Conservation (phyloP, 2,329 filamentous ascomycete genomes). For the Bipolaris bicolor region DNA sequence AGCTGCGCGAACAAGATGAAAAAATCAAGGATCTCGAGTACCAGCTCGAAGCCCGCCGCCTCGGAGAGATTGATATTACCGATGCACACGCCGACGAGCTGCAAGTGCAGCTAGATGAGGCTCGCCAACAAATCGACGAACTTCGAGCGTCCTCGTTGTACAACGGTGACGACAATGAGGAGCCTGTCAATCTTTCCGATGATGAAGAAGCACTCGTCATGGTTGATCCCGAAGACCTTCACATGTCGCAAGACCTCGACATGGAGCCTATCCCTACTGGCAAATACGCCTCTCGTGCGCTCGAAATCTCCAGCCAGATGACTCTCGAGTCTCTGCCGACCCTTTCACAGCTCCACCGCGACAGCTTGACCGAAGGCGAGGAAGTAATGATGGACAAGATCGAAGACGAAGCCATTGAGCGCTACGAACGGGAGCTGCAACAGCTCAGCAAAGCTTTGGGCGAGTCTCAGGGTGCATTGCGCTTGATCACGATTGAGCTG, state of each 20-base stretch:
- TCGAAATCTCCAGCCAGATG: slow-evolving; percentile 38
- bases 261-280: slow-evolving; percentile 36
- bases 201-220: slow-evolving; percentile 43
- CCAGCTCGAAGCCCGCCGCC: slow-evolving; percentile 44
- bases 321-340: slow-evolving; percentile 35
- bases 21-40: slow-evolving; percentile 47
- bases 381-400: slow-evolving; percentile 33
- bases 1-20: slow-evolving; percentile 48
- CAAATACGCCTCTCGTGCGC: slow-evolving; percentile 37
- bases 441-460: slow-evolving; percentile 47
- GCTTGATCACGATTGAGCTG: slow-evolving; percentile 53
- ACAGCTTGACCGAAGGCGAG: slow-evolving; percentile 33
- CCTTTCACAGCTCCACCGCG: slow-evolving; percentile 35
- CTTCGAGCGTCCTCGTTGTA: slow-evolving; percentile 42
- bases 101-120: slow-evolving; percentile 43
- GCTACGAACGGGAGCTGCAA: slow-evolving; percentile 50
- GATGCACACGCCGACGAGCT: slow-evolving; percentile 45
- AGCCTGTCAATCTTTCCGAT: slow-evolving; percentile 29
- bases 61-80: slow-evolving; percentile 48
- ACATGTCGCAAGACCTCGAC: slow-evolving; percentile 38
- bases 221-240: slow-evolving; percentile 43
- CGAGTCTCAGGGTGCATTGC: slow-evolving; percentile 49
- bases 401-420: slow-evolving; percentile 45
- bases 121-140: slow-evolving; percentile 45
- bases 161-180: slow-evolving; percentile 31